A percentile compares a stretch with the other conserved stretches of the same genome.
Conservation (phyloP, 148 eudicot genomes). For the Beta vulgaris region DNA sequence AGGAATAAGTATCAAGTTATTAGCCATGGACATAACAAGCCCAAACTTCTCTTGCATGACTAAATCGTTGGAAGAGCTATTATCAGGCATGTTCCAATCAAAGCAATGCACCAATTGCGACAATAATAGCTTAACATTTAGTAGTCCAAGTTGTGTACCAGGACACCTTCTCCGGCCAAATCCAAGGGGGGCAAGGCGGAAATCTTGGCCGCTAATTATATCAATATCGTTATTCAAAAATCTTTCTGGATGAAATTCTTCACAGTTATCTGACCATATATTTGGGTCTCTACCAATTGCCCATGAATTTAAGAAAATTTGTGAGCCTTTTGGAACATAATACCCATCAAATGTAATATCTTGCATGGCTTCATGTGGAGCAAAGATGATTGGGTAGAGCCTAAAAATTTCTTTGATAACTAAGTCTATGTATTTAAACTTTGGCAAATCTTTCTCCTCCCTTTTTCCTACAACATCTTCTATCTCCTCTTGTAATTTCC, state of each 20-base stretch:
- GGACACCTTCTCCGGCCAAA: conserved; percentile 36
- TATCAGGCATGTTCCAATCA: conserved; percentile 36
- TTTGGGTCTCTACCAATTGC: conserved; percentile 5
- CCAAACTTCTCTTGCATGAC: conserved; percentile 27
- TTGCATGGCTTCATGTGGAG: conserved; percentile 18
- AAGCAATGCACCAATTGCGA: conserved; percentile 50
- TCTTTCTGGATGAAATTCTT: conserved; percentile 8
- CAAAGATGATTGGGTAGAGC: conserved; percentile 17
- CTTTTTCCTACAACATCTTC: conserved; percentile 13
- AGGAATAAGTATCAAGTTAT: conserved; percentile 12
- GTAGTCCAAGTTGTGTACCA: conserved; percentile 36
- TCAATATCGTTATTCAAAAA: background rate
- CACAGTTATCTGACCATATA: conserved; percentile 5
- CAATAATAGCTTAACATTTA: conserved; percentile 24
- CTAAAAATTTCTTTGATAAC: conserved; percentile 26
- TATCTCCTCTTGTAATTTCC: conserved; percentile 15
- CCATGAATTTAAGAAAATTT: conserved; percentile 5
- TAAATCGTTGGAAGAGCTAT: conserved; percentile 1
- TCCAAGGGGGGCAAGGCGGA: conserved; percentile 18
- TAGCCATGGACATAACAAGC: conserved; percentile 21
- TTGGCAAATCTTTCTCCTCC: conserved; percentile 10
- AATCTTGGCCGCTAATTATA: conserved; percentile 14
- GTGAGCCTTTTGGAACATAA: conserved; percentile 29
- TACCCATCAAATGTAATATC: conserved; percentile 17
- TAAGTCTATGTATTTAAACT: conserved; percentile 18